phyloP scores from a whole-genome alignment of 139 green algal species.

The Tetraselmis chui region DNA sequence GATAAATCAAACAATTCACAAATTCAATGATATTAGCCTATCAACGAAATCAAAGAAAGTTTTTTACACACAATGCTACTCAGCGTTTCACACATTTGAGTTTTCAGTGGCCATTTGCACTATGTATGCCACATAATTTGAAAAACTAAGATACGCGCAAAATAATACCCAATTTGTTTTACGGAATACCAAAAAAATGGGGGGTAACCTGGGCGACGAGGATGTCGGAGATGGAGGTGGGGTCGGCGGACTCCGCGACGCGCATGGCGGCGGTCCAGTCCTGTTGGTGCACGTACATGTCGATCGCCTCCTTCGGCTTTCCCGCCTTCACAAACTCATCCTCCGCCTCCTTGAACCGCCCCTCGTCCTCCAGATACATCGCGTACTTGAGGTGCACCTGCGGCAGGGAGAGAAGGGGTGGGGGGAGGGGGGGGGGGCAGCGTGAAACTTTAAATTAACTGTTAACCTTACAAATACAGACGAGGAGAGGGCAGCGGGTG shows the following conservation, averaged over 20 bases:
- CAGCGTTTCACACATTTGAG: too few species aligned
- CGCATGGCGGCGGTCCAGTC: conserved; percentile 62
- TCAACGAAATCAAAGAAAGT: too few species aligned
- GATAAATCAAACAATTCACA: too few species aligned
- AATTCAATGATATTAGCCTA: too few species aligned
- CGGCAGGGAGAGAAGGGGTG: too few species aligned
- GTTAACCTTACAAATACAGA: background rate
- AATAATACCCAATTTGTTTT: too few species aligned
- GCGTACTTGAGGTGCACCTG: conserved; percentile 74
- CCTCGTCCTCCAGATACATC: conserved; percentile 82
- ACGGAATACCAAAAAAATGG: too few species aligned
- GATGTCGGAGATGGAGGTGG: conserved; percentile 47
- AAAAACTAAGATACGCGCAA: too few species aligned
- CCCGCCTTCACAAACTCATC: conserved; percentile 48
- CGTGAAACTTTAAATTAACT: background rate
- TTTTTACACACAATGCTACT: too few species aligned
- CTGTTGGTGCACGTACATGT: conserved; percentile 74
- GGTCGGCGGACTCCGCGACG: conserved; percentile 63
- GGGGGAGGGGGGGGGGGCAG: background rate
- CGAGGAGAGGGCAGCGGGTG: too few species aligned
- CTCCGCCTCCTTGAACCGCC: conserved; percentile 59
- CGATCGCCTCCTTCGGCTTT: conserved; percentile 72
- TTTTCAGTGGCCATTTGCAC: too few species aligned
- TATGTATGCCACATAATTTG: too few species aligned
- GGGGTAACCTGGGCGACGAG: conserved; percentile 43